phyloP scores from a whole-genome alignment of 176 grass and related monocot species.

The Oryza brachyantha region DNA sequence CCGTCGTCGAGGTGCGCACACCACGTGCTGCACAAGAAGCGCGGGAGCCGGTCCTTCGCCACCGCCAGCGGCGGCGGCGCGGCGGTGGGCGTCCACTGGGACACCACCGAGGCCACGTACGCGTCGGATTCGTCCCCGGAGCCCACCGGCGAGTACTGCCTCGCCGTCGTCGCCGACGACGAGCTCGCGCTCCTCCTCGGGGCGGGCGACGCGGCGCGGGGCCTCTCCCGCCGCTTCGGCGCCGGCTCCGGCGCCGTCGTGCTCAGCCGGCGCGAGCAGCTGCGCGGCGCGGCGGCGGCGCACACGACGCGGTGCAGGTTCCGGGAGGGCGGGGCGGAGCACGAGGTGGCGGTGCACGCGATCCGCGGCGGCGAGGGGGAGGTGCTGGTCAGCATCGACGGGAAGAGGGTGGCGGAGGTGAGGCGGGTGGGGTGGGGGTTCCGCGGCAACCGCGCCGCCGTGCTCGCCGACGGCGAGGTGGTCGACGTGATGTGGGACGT shows the following conservation, averaged over 20 bases:
- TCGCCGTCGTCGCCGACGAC: slow-evolving; percentile 57
- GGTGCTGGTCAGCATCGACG: slow-evolving; percentile 65
- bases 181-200: slow-evolving; percentile 69
- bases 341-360: slow-evolving; percentile 57
- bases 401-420: slow-evolving; percentile 62
- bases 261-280: slow-evolving; percentile 59
- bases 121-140: slow-evolving; percentile 32
- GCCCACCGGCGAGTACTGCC: slow-evolving; percentile 55
- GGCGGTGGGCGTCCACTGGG: slow-evolving; percentile 63
- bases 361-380: slow-evolving; percentile 47
- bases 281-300: slow-evolving; percentile 26
- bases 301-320: slow-evolving; percentile 61
- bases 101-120: slow-evolving; percentile 56
- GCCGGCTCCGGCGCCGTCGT: slow-evolving; percentile 7
- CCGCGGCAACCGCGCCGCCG: slow-evolving; percentile 61
- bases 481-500: slow-evolving; percentile 94
- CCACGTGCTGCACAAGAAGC: slow-evolving; percentile 48
- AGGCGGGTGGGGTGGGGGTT: slow-evolving; percentile 62
- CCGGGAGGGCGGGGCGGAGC: slow-evolving; percentile 57
- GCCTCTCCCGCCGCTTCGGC: slow-evolving; percentile 51
- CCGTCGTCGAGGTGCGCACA: not conserved
- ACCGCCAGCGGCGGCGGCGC: slow-evolving; percentile 34
- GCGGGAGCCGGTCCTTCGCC: slow-evolving; percentile 48
- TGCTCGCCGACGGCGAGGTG: slow-evolving; percentile 56
- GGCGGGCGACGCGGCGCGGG: not conserved